Percentiles rank a stretch among this genome's conserved stretches.
These are phyloP conservation scores for Sugiyamaella marilandica DNA, from an alignment of 805 yeast species.

Conservation along the genomic window DNA sequence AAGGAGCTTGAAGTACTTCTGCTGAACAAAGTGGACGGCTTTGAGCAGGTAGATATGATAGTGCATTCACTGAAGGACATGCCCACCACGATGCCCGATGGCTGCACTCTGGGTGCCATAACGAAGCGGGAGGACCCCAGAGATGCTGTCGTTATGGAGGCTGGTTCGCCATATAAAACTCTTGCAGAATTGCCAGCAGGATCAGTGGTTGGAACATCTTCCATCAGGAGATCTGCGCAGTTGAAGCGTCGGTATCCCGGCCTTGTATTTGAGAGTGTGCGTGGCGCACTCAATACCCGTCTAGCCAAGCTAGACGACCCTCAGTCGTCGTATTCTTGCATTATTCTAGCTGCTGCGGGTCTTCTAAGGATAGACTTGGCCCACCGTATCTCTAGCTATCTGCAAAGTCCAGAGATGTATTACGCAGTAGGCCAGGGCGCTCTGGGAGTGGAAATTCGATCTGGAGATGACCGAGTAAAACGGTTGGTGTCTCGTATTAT, in stretches of 20 bases:
- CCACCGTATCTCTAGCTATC: constrained; percentile 66
- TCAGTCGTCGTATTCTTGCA: constrained; percentile 59
- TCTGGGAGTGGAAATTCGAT: constrained; percentile 82
- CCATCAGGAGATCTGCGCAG: constrained; percentile 91
- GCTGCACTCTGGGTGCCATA: constrained; percentile 84
- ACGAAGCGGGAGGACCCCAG: constrained; percentile 86
- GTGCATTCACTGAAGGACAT: constrained; percentile 85
- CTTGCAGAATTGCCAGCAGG: constrained; percentile 78
- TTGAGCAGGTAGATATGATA: constrained; percentile 71
- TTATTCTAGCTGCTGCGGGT: constrained; percentile 91
- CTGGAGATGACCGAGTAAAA: constrained; percentile 55
- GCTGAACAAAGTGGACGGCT: constrained; percentile 52
- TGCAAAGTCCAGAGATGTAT: constrained; percentile 76
- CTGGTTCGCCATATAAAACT: constrained; percentile 55
- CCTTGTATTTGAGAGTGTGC: constrained; percentile 71
- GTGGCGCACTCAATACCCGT: constrained; percentile 84
- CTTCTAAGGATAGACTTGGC: constrained; percentile 66
- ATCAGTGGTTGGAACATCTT: constrained; percentile 88
- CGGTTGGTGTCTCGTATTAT: constrained; percentile 58
- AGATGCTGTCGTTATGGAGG: constrained; percentile 80
- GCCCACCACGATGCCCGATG: constrained; percentile 88
- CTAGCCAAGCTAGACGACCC: constrained; percentile 72
- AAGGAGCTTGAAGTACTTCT: constrained; percentile 83
- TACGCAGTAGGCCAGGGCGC: constrained; percentile 99
- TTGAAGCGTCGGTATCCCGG: constrained; percentile 72